phyloP scores from a whole-genome alignment of 192 early-diverging fungal genomes.

The Jimgerdemannia flammicorona region DNA sequence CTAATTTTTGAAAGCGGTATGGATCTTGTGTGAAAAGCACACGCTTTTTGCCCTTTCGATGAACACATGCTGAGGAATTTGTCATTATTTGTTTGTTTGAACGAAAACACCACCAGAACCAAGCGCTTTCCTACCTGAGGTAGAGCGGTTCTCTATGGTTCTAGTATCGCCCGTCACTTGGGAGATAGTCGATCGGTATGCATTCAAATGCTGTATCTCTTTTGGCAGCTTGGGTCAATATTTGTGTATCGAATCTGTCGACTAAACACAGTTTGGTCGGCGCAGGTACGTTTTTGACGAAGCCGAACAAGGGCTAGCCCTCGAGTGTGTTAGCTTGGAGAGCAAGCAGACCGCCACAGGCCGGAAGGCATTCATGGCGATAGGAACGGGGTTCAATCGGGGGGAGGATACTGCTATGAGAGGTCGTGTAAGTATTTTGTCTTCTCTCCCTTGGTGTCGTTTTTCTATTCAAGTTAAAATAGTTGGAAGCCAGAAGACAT shows the following conservation, averaged over 20 bases:
- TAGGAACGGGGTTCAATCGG: conserved; percentile 82
- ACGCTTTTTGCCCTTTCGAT: too few species aligned
- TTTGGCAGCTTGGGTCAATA: conserved; percentile 5
- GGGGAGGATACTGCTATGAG: conserved; percentile 90
- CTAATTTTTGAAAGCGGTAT: too few species aligned
- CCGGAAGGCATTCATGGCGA: conserved; percentile 78
- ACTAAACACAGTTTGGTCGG: conserved; percentile 18
- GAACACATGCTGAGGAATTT: not conserved
- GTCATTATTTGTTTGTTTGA: not conserved
- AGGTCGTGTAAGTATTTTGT: conserved; percentile 60
- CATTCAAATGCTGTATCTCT: conserved; percentile 10
- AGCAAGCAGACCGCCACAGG: conserved; percentile 83
- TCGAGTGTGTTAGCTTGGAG: conserved; percentile 78
- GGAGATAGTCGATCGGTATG: conserved; percentile 84
- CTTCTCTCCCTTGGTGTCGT: not conserved
- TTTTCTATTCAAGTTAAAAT: conserved; percentile 1
- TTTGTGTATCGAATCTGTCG: conserved; percentile 15
- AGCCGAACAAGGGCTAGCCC: conserved; percentile 78
- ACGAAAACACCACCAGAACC: not conserved
- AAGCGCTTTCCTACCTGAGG: conserved; percentile 53
- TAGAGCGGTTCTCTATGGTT: conserved; percentile 68
- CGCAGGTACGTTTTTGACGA: conserved; percentile 53
- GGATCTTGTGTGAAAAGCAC: too few species aligned
- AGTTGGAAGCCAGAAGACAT: not conserved
- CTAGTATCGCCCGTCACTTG: conserved; percentile 92